Base-by-base conservation (phyloP, 371 early-diverging fungal genomes). In the Mycotypha africana region DNA sequence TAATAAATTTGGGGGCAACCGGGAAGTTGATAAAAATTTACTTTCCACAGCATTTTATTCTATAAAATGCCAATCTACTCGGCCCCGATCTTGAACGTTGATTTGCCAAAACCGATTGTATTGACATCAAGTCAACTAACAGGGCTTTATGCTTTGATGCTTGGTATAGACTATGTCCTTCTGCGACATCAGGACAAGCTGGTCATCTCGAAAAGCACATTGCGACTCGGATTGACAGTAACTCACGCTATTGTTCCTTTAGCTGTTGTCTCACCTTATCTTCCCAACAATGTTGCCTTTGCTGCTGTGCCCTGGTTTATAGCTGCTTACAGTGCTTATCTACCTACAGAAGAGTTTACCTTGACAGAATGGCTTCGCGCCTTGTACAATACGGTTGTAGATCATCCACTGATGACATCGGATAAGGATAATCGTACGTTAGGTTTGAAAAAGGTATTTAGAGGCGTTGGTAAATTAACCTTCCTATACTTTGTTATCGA, bases 291-390 rank as follows among this genome's bases (percentile, higher is more conserved):
- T 31, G 50, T 65, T 1, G 49, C 51, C 12, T 62, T 65, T 52
- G 62, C 59, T 5, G 47, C 59, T 15, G 19, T 55, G 8, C 66
- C 66, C 6, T 65, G 62, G 66, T 65, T 65, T 9, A 16, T 57
- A 2, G 62, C 57, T 10, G 38, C 66, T 0, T 65, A 58, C 25
- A 53, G 55, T 24, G 51, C 62, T 5, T 42, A 51, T 20, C 14
- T 61, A n/a, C 62, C 65, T 6, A 39, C 51, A 9, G 45, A 51
- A 2, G 24, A 37, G 0, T 47, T 58, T 16, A 38, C 53, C 0
- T 24, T 45, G 11, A 25, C 19, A 7, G 38, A 58, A 30, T 58
- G 55, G 53, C 16, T 53, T 9, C 17, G 26, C 5, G 41, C 61
- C 1, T 38, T 65, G 11, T 62, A 50, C 37, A 21, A 17, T 7